phyloP scores from a whole-genome alignment of 2,329 filamentous ascomycete genomes.

The Trichophyton verrucosum region DNA sequence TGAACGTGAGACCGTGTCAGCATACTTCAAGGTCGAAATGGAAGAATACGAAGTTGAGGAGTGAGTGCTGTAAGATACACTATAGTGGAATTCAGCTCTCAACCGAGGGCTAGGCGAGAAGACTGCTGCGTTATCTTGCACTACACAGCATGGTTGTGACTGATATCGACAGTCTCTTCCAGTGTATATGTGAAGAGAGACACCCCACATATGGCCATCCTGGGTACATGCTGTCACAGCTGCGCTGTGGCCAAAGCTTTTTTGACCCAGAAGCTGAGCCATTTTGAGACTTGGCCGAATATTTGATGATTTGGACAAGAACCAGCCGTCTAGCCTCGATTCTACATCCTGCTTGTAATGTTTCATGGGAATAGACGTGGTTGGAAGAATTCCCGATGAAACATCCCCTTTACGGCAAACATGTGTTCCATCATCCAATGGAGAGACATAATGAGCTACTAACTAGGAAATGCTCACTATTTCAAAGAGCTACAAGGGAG shows the following conservation, averaged over 20 bases:
- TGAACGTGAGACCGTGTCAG: slow-evolving; percentile 56
- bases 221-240: no score
- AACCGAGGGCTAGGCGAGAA: no score
- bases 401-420: not conserved
- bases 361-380: not conserved
- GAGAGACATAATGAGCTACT: no score
- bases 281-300: no score
- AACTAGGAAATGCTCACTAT: no score
- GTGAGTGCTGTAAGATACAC: slow-evolving; percentile 11
- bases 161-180: not conserved
- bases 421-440: not conserved
- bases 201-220: no score
- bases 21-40: slow-evolving; percentile 62
- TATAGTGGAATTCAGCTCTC: not conserved
- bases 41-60: slow-evolving; percentile 47
- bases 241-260: no score
- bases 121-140: not conserved
- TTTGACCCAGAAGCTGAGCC: no score
- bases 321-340: no score
- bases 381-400: not conserved
- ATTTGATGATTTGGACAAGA: no score
- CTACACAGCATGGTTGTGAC: not conserved
- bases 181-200: not conserved
- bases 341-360: no score
- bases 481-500: not conserved